Base-by-base conservation (phyloP, 345 rosid genomes). In the Triadica sebifera region DNA sequence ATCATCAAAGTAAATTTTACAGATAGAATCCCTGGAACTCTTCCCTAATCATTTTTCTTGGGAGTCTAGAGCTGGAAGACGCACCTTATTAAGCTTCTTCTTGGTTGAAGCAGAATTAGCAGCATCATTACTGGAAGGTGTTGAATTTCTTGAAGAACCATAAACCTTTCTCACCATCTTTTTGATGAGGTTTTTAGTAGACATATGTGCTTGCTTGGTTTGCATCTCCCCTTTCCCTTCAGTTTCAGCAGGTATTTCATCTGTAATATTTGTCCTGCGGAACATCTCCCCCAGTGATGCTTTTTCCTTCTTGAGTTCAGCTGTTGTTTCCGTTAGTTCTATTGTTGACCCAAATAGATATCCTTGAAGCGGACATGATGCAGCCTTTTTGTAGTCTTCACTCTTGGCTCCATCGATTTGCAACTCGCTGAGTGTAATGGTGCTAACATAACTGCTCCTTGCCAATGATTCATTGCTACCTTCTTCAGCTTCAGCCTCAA, bases 401-500 rank as follows among this genome's bases (percentile, higher is more conserved):
- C 69, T 65, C 69, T 75, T 74, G 64, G 65, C 72, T 77, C 78
- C 87, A 59, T 85, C 89, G 70, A 69, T 62, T 74, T 84, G 87
- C 79, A 84, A 81, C 69, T 85, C 86, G 71, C 81, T 77, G 8
- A 90, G 85, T 62, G 92, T 87, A 57, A 89, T 78, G 12, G 79
- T 85, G 85, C 91, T 86, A 67, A 85, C 87, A 77, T 85, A 85
- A 70, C 92, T 89, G 80, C 79, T 89, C 73, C 95, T 90, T 78
- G 83, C 83, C 29, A 94, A 80, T 75, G 96, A 82, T 74, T 84
- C 94, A 63, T 79, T 82, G 75, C 74, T 72, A 52, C 76, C 71
- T 72, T 87, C 87, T 83, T 90, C 88, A 58, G 93, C 89, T 77
- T 91, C 96, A 57, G 93, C 88, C 78, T 89, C 97, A 59, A 91